Conservation (phyloP, 2,329 filamentous ascomycete genomes). For the Amauroascus niger region DNA sequence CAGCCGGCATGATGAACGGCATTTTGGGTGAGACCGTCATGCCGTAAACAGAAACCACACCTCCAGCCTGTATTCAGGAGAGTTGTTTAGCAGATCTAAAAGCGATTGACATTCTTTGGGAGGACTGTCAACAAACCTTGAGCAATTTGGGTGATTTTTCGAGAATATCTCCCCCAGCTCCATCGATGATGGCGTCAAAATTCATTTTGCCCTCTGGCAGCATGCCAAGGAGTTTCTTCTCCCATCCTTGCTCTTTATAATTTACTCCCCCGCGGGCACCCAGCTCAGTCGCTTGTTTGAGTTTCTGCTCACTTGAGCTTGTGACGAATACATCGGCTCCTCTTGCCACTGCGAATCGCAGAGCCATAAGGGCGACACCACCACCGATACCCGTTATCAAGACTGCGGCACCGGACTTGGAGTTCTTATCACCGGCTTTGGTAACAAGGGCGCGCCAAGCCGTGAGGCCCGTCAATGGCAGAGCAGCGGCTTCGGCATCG, state of each 20-base stretch:
- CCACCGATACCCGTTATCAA: constrained; percentile 87
- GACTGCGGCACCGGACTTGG: constrained; percentile 56
- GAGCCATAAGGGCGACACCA: constrained; percentile 72
- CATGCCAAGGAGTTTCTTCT: constrained; percentile 55
- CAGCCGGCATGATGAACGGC: constrained; percentile 74
- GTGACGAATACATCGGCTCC: constrained; percentile 76
- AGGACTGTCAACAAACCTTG: constrained; percentile 42
- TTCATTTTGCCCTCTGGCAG: constrained; percentile 56
- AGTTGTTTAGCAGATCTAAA: not conserved
- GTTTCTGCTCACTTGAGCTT: constrained; percentile 63
- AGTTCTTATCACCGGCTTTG: constrained; percentile 56
- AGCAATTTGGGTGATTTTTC: constrained; percentile 57
- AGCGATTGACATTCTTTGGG: not conserved
- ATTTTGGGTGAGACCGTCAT: constrained; percentile 84
- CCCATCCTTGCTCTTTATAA: constrained; percentile 73
- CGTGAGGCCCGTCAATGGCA: constrained; percentile 78
- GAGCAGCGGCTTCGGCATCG: constrained; percentile 65
- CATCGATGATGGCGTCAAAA: constrained; percentile 79
- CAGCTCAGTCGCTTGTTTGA: constrained; percentile 57
- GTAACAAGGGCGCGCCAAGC: constrained; percentile 77
- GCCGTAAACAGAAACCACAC: constrained; percentile 76
- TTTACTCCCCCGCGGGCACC: constrained; percentile 74
- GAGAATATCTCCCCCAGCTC: constrained; percentile 80
- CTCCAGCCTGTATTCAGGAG: constrained; percentile 50
- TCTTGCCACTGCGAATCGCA: constrained; percentile 67